Evolutionary conservation across 2,329 filamentous ascomycete species (phyloP), one percentile per base, ranked within the genome.

Genomic region (Ceratocystiopsis minuta): DNA sequence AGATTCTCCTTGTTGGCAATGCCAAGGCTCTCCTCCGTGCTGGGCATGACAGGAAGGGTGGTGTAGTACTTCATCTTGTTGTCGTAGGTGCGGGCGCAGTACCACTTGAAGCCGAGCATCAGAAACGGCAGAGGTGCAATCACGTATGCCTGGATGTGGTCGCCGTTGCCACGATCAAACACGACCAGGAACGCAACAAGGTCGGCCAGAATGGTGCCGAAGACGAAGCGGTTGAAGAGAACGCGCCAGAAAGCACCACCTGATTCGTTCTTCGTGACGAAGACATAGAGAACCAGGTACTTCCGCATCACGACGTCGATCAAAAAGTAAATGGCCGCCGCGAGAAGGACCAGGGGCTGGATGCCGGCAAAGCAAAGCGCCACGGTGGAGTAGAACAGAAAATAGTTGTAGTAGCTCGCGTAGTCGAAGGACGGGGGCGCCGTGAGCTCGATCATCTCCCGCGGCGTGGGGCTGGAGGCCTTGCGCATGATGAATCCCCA

Each of bases 361-460:
- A 96, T 68, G 2, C 78, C 75, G 2, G 80, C 77, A 54, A 90
- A 95, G 52, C 78, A 85, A 15, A 98, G 66, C 0, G 85, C 80
- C 31, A 96, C 82, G 0, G 88, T 95, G 18, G 81, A 69, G 62
- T 96, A 98, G 62, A 84, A 98, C 28, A 96, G 67, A 60, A 95
- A 95, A 58, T 93, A 96, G 59, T 95, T 96, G 70, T 95, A 98
- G 62, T 96, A 96, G 51, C 76, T 85, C 45, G 90, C 85, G 54
- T 95, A 96, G 51, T 96, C 87, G 57, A 98, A 95, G 0, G 83
- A 68, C 2, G 84, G 87, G 1, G 90, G 90, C 4, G 90, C 90
- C 1, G 87, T 94, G 54, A 90, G 73, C 57, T 94, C 84, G 50
- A 96, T 96, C 50, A 90, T 66, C 57, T 94, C 80, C 50, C 90